Evolutionary conservation across 148 eudicot species (phyloP), one percentile per base, ranked within the genome.

Genomic region (Chenopodium berlandieri): DNA sequence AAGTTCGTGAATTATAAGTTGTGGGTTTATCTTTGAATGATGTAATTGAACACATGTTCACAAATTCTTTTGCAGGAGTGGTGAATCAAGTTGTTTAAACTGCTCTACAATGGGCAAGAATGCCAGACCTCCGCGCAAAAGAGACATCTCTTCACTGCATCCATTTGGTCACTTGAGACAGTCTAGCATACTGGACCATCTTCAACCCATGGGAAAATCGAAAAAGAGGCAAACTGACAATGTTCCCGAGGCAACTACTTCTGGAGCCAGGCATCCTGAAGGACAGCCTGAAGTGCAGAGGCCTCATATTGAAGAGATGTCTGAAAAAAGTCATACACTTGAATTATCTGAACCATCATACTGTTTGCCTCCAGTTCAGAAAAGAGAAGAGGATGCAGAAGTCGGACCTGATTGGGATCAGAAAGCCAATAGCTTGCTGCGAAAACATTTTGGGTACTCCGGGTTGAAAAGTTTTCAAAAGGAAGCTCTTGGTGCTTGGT

Each of bases 401-500:
- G 76, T 84, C 80, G 91, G 90, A 82, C 75, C 84, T 60, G 89
- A 86, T 81, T 93, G 94, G 93, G 91, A 88, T 73, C 71, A 83
- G 71, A 89, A 88, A 84, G 96, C 86, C 23, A 82, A 82, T 46
- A 83, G 30, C 82, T 71, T 95, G 69, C 78, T 95, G 82, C 87
- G 76, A 14, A 89, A 90, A 76, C 91, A 92, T 83, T 95, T 93
- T 88, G 96, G 96, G 68, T 90, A 60, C 87, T 84, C 96, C 34
- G 87, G 81, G 75, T 86, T 95, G 83, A 93, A 93, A 87, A 85
- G 84, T 75, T 95, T 95, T 75, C 98, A 95, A 77, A 93, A 86
- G 89, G 97, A 95, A 90, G 96, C 90, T 68, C 82, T 95, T 73
- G 78, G 82, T 75, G 91, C 97, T 71, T 95, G 97, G 96, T 60